phyloP scores from a whole-genome alignment of 2,329 filamentous ascomycete genomes.

The Penicillium crustosum region DNA sequence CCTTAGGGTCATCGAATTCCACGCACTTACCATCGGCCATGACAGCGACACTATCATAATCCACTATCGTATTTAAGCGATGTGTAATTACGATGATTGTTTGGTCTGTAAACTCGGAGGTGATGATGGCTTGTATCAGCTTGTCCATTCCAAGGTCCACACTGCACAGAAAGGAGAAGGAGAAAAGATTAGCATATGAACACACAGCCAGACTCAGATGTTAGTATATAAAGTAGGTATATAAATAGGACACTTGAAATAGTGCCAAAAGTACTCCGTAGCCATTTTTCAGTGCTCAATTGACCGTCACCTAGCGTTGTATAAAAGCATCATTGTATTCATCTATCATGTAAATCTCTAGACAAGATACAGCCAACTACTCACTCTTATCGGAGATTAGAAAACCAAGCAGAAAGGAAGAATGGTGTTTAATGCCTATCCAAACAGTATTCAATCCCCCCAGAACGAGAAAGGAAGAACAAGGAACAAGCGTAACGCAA shows the following conservation, averaged over 20 bases:
- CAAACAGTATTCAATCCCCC: background rate
- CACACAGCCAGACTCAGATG: too few relatives aligned
- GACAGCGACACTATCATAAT: too few relatives aligned
- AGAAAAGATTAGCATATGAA: too few relatives aligned
- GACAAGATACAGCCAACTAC: background rate
- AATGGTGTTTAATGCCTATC: background rate
- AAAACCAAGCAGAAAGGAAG: background rate
- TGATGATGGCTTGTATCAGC: too few relatives aligned
- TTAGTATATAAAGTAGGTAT: too few relatives aligned
- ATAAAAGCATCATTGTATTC: background rate
- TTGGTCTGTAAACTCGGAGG: too few relatives aligned
- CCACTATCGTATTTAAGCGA: too few relatives aligned
- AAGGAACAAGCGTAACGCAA: background rate
- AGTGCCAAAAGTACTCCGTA: constrained; percentile 8
- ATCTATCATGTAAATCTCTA: background rate
- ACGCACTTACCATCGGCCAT: too few relatives aligned
- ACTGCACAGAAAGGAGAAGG: too few relatives aligned
- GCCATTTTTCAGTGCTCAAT: constrained; percentile 10
- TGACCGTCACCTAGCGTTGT: constrained; percentile 10
- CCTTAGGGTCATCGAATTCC: too few relatives aligned
- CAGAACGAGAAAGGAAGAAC: background rate
- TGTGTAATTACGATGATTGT: too few relatives aligned
- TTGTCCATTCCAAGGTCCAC: too few relatives aligned
- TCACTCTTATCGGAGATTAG: background rate
- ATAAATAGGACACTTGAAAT: constrained; percentile 8